These are phyloP conservation scores for Kwoniella sp. DNA, from an alignment of 768 basidiomycete species.

Conservation along the genomic window DNA sequence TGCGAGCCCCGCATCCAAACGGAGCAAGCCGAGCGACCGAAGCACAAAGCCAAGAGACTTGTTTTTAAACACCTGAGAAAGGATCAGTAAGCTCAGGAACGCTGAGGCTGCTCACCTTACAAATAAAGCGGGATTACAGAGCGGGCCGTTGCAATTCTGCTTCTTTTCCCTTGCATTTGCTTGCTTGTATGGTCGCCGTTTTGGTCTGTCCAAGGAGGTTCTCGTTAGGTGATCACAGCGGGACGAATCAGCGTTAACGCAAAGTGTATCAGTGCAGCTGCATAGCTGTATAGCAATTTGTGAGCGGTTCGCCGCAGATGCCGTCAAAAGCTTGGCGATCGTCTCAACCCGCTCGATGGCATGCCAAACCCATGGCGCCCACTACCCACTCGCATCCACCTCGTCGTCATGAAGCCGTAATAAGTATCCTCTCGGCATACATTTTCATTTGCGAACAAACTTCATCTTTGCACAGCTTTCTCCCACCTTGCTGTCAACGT, in stretches of 20 bases:
- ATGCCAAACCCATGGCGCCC: not conserved
- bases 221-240: not conserved
- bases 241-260: no score
- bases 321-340: not conserved
- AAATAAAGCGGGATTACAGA: not conserved
- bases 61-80: not conserved
- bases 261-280: no score
- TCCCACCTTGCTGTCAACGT: no score
- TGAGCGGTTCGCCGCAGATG: no score
- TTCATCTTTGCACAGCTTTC: not conserved
- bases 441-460: not conserved
- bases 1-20: not conserved
- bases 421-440: not conserved
- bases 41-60: not conserved
- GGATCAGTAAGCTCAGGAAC: not conserved
- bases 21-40: not conserved
- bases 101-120: no score
- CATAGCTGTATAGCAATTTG: no score
- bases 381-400: not conserved
- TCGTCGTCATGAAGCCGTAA: not conserved
- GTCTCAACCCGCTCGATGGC: not conserved
- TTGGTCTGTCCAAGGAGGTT: not conserved
- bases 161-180: no score
- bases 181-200: no score
- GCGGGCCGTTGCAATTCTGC: not conserved